These are phyloP conservation scores for Trichoderma citrinoviride DNA, from an alignment of 2,329 filamentous ascomycete genomes.

Conservation along the genomic window DNA sequence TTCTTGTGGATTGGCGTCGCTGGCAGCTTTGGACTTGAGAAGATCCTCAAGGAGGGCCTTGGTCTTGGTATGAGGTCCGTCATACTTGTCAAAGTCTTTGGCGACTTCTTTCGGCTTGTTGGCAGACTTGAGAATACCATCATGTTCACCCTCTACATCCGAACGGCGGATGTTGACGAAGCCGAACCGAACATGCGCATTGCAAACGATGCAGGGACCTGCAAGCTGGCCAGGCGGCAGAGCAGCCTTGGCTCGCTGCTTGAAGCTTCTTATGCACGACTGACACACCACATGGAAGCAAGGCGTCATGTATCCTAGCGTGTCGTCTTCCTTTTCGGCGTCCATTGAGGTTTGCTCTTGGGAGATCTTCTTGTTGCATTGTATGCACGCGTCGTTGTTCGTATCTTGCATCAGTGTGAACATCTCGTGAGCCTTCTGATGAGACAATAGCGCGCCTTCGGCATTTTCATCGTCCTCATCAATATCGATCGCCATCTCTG, in stretches of 20 bases:
- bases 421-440: constrained; percentile 79
- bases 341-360: constrained; percentile 56
- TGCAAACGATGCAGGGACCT: constrained; percentile 67
- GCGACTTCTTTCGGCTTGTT: constrained; percentile 34
- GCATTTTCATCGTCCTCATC: constrained; percentile 75
- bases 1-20: constrained; percentile 58
- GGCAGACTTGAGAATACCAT: constrained; percentile 45
- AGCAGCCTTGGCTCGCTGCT: constrained; percentile 48
- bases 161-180: constrained; percentile 68
- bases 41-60: constrained; percentile 76
- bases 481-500: constrained; percentile 82
- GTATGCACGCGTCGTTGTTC: constrained; percentile 69
- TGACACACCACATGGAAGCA: constrained; percentile 86
- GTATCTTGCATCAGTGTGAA: constrained; percentile 81
- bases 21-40: constrained; percentile 60
- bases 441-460: constrained; percentile 55
- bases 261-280: constrained; percentile 63
- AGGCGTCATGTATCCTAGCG: constrained; percentile 76
- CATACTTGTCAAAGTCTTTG: constrained; percentile 67
- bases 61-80: constrained; percentile 90
- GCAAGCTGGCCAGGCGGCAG: constrained; percentile 38
- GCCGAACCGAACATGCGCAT: constrained; percentile 57
- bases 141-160: constrained; percentile 56
- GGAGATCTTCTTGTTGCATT: constrained; percentile 65
- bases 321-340: constrained; percentile 55